phyloP scores from a whole-genome alignment of 1,139 yeast species.

The Diutina sp. region DNA sequence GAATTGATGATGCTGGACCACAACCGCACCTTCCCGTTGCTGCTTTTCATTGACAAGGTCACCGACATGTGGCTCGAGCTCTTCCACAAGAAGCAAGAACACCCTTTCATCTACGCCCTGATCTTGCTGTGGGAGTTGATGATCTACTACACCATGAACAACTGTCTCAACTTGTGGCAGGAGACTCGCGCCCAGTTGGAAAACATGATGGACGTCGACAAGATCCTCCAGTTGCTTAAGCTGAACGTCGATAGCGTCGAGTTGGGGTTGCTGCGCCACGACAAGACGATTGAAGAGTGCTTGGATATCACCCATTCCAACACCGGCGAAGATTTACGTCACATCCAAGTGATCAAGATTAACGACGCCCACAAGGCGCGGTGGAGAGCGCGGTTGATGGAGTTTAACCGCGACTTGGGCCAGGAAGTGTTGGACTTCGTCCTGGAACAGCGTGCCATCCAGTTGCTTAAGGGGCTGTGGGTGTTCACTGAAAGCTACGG shows the following conservation, averaged over 20 bases:
- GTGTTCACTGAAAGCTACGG: conserved; percentile 60
- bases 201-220: conserved; percentile 33
- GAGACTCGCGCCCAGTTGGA: conserved; percentile 44
- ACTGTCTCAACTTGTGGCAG: conserved; percentile 56
- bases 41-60: conserved; percentile 21
- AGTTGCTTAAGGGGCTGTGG: conserved; percentile 73
- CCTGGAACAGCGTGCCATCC: conserved; percentile 64
- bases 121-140: conserved; percentile 44
- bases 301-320: conserved; percentile 29
- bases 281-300: conserved; percentile 26
- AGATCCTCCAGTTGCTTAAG: conserved; percentile 27
- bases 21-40: conserved; percentile 29
- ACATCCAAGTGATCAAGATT: conserved; percentile 36
- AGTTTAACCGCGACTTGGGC: conserved; percentile 39
- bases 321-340: conserved; percentile 40
- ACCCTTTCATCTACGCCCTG: conserved; percentile 28
- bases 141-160: conserved; percentile 42
- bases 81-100: conserved; percentile 20
- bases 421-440: conserved; percentile 63
- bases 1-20: conserved; percentile 40
- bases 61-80: conserved; percentile 27
- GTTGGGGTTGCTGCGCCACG: conserved; percentile 11
- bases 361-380: conserved; percentile 17
- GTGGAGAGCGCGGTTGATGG: conserved; percentile 27
- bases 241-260: conserved; percentile 21